phyloP scores from a whole-genome alignment of 2,329 filamentous ascomycete species.

The Intubia oerlemansii region DNA sequence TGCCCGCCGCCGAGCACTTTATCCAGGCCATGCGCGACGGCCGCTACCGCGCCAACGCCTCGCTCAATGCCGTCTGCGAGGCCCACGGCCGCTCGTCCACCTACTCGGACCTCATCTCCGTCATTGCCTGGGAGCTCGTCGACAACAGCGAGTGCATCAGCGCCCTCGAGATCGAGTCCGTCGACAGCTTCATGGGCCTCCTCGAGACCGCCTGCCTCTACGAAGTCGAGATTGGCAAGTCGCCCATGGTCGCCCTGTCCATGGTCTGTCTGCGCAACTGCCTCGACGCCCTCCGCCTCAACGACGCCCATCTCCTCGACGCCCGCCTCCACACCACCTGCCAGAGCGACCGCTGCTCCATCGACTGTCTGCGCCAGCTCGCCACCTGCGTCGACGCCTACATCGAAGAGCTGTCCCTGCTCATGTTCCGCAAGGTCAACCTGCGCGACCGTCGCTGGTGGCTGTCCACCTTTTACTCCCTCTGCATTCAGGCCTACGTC shows the following conservation, averaged over 20 bases:
- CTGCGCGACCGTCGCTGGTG: constrained; percentile 13
- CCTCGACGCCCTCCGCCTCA: constrained; percentile 11
- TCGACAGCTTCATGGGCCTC: constrained; percentile 11
- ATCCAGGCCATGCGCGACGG: constrained; percentile 10
- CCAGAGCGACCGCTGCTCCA: constrained; percentile 10
- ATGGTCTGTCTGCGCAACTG: constrained; percentile 12
- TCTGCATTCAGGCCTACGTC: constrained; percentile 14
- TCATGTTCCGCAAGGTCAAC: constrained; percentile 14
- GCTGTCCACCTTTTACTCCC: constrained; percentile 13
- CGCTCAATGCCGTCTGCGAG: constrained; percentile 8
- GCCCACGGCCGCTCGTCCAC: constrained; percentile 7
- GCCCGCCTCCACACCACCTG: constrained; percentile 10
- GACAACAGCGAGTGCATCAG: constrained; percentile 10
- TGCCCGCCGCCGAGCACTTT: constrained; percentile 8
- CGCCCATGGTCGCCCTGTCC: constrained; percentile 11
- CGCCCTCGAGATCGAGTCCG: constrained; percentile 11
- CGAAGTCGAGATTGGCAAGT: constrained; percentile 12
- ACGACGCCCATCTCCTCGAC: constrained; percentile 9
- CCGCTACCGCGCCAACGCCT: constrained; percentile 10
- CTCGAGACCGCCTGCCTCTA: constrained; percentile 12
- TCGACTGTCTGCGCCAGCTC: constrained; percentile 12
- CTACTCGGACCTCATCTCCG: constrained; percentile 12
- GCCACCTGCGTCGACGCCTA: constrained; percentile 9
- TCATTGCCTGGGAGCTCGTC: constrained; percentile 13
- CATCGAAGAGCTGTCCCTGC: constrained; percentile 12